Evolutionary conservation across 805 yeast genomes (phyloP).

Genomic region (Hanseniaspora mollemarum): DNA sequence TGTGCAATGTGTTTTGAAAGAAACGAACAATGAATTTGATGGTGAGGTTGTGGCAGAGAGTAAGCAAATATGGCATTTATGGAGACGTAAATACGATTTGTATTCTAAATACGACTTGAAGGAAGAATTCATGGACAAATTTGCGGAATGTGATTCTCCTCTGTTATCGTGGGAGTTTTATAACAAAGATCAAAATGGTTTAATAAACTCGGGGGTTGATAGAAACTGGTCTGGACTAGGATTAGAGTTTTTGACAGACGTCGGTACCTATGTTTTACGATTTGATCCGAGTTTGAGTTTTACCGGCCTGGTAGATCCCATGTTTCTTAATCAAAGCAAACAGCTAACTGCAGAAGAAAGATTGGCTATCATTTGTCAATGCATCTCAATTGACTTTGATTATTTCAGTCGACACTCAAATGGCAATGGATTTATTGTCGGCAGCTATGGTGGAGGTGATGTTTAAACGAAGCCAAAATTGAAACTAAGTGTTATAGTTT

Average conservation of each 20-base stretch:
- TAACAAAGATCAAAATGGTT: slow-evolving; percentile 45
- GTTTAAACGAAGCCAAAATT: background rate
- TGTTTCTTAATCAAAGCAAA: slow-evolving; percentile 27
- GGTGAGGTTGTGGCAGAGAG: slow-evolving; percentile 64
- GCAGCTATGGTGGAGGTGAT: slow-evolving; percentile 14
- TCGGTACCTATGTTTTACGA: slow-evolving; percentile 79
- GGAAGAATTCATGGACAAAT: slow-evolving; percentile 42
- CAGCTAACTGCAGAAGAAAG: slow-evolving; percentile 62
- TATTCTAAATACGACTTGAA: slow-evolving; percentile 37
- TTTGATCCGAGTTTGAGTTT: slow-evolving; percentile 63
- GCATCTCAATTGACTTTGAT: slow-evolving; percentile 88
- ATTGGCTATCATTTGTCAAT: slow-evolving; percentile 75
- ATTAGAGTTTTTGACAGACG: slow-evolving; percentile 84
- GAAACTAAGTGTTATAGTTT: too few relatives aligned
- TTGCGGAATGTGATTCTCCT: slow-evolving; percentile 79
- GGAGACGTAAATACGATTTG: slow-evolving; percentile 81
- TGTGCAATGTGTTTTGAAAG: slow-evolving; percentile 42
- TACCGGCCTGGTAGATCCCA: slow-evolving; percentile 44
- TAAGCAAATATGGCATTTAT: slow-evolving; percentile 86
- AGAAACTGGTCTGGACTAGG: slow-evolving; percentile 94
- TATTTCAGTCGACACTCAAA: slow-evolving; percentile 89
- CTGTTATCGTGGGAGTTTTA: slow-evolving; percentile 81
- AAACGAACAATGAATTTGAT: slow-evolving; percentile 32
- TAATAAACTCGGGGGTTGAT: slow-evolving; percentile 64
- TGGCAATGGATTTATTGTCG: slow-evolving; percentile 35